phyloP scores from a whole-genome alignment of 2,329 filamentous ascomycete species.

The Ustulina deusta region DNA sequence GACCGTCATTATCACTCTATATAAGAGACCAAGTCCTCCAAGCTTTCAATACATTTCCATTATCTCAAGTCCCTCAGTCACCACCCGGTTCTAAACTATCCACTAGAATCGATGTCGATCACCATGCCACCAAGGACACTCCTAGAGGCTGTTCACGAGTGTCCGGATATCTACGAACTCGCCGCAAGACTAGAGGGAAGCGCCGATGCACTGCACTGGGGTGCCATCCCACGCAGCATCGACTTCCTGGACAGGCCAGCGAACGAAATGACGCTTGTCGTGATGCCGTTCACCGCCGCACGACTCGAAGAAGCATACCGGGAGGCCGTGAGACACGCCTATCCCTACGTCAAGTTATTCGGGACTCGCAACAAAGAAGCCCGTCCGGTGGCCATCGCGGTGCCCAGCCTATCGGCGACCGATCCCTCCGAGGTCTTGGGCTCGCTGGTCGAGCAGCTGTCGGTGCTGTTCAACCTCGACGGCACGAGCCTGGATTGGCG shows the following conservation, averaged over 20 bases:
- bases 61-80: not conserved
- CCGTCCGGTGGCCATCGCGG: not conserved
- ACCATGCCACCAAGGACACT: not conserved
- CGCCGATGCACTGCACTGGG: not conserved
- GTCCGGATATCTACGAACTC: not conserved
- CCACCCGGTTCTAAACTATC: not conserved
- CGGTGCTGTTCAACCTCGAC: not conserved
- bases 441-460: not conserved
- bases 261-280: not conserved
- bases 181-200: not conserved
- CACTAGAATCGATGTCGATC: not conserved
- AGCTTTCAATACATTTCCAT: not conserved
- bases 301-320: conserved; percentile 6
- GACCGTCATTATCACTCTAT: not conserved
- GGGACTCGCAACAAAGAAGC: not conserved
- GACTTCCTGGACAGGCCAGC: not conserved
- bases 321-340: conserved; percentile 2
- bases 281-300: not conserved
- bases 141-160: not conserved
- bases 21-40: not conserved
- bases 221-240: not conserved
- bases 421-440: not conserved
- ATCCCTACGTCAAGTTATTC: not conserved
- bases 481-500: not conserved
- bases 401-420: not conserved